Evolutionary conservation across 2,329 filamentous ascomycete species (phyloP), one percentile per base, ranked within the genome.

Genomic region (Trichoderma pleuroti): DNA sequence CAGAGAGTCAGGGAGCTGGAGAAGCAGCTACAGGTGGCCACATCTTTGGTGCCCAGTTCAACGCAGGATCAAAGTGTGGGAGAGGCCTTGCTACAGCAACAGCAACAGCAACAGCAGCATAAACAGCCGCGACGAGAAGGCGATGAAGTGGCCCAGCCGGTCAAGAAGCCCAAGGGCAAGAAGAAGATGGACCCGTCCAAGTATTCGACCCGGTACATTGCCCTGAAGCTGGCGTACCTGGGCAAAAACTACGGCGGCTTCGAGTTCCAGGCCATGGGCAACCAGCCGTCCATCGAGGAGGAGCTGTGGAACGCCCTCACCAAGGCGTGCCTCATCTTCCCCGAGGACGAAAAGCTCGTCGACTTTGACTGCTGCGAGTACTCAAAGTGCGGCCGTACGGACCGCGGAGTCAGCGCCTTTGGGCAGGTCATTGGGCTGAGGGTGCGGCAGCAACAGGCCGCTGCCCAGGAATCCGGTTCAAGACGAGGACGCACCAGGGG

Each of bases 351-450:
- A 21, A 85, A 88, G 11, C 82, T 87, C 67, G 84, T 98, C 30
- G 91, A 93, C 80, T 97, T 93, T 87, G 89, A 92, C 39, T 90
- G 91, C 9, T 94, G 90, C 80, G 92, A 97, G 72, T 99, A 98
- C 80, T 94, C 92, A 42, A 99, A 99, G 81, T 98, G 95, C 77
- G 96, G 96, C 2, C 87, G 96, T 73, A 99, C 96, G 21, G 96
- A 99, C 79, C 87, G 90, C 68, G 96, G 96, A 14, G 96, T 99
- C 42, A 98, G 94, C 80, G 94, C 96, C 4, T 99, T 99, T 82
- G 96, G 96, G 0, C 96, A 99, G 83, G 96, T 99, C 70, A 90
- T 99, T 77, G 92, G 90, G 0, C 82, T 99, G 52, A 84, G 91
- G 69, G 90, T 99, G 18, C 86, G 95, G 95, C 78, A 98, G 94